Evolutionary conservation across 2,329 filamentous ascomycete species (phyloP).

Genomic region (Fusarium sp.): DNA sequence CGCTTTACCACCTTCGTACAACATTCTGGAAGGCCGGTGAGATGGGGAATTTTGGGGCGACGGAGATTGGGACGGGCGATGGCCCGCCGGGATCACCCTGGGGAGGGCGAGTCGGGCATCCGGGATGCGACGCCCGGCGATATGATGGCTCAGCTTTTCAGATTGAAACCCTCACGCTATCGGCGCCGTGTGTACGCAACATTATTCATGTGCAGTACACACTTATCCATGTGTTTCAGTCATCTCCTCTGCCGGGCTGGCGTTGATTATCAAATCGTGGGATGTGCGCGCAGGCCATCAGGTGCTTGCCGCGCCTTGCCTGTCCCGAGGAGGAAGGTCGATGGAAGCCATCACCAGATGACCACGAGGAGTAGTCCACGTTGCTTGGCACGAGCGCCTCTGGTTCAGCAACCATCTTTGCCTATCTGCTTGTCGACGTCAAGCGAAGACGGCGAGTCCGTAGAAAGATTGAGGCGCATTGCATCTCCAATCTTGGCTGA

Average conservation of each 20-base stretch:
- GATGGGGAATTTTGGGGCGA: conserved; percentile 25
- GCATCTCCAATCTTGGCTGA: conserved; percentile 16
- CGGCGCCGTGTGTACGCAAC: conserved; percentile 2
- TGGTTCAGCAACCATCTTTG: conserved; percentile 5
- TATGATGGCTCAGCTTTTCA: conserved; percentile 30
- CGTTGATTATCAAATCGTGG: conserved; percentile 1
- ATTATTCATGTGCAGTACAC: neutral
- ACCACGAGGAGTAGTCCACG: neutral
- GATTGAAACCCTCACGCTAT: conserved; percentile 1
- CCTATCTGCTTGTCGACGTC: neutral
- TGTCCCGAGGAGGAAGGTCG: conserved; percentile 27
- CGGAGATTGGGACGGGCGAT: conserved; percentile 41
- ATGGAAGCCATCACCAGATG: conserved; percentile 37
- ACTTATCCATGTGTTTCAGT: conserved; percentile 6
- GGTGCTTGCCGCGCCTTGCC: conserved; percentile 18
- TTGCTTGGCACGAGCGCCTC: neutral
- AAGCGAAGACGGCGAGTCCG: neutral
- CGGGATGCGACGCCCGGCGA: conserved; percentile 16
- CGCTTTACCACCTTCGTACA: conserved; percentile 17
- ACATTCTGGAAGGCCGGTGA: conserved; percentile 38
- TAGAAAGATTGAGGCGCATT: conserved; percentile 13
- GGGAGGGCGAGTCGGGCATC: conserved; percentile 16
- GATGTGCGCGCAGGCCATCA: conserved; percentile 11
- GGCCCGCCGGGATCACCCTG: conserved; percentile 33
- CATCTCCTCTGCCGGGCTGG: neutral